Percentiles rank a stretch among this genome's conserved stretches.
Evolutionary conservation across 2,329 filamentous ascomycete species (phyloP).

Genomic region (Botryotinia calthae): DNA sequence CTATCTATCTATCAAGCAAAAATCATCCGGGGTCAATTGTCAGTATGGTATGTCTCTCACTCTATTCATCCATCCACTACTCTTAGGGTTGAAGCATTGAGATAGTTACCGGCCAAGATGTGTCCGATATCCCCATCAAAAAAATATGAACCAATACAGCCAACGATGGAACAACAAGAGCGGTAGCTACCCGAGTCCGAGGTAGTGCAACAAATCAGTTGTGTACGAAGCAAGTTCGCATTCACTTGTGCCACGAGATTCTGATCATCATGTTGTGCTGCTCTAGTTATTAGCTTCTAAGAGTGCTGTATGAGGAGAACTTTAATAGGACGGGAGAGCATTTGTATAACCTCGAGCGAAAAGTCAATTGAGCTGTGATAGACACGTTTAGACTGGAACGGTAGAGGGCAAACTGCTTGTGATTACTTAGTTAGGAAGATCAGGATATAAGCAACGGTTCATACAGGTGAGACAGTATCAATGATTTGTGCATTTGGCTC

Average conservation of each 20-base stretch:
- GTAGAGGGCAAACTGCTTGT: neutral
- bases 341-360: neutral
- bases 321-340: neutral
- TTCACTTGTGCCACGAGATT: neutral
- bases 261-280: neutral
- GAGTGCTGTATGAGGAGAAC: neutral
- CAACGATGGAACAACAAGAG: neutral
- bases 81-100: neutral
- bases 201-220: neutral
- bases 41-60: neutral
- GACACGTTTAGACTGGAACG: too few species aligned
- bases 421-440: neutral
- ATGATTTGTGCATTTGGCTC: neutral
- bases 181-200: neutral
- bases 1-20: neutral
- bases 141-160: neutral
- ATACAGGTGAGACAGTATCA: neutral
- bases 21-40: neutral
- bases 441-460: fast-evolving
- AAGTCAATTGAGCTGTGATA: neutral
- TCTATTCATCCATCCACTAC: neutral
- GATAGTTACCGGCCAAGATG: neutral
- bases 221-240: neutral
- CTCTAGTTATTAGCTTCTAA: neutral
- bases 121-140: neutral